Percentiles rank a stretch among this genome's conserved stretches.
These are phyloP conservation scores for Aureobasidium sp. DNA, from an alignment of 2,329 filamentous ascomycete genomes.

Conservation along the genomic window DNA sequence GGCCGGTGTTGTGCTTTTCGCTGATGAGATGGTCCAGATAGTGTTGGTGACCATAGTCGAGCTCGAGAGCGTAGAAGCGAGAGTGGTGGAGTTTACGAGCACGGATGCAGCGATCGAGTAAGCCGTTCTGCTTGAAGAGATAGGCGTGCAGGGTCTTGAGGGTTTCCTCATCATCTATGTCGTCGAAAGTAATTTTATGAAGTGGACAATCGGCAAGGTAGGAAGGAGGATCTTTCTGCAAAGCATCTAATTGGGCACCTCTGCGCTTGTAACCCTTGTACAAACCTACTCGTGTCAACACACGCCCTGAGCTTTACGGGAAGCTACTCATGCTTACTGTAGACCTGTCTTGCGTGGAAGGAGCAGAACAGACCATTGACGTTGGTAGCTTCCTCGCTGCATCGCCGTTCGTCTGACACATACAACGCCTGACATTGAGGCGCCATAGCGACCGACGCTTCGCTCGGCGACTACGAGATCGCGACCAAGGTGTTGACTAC, in stretches of 20 bases:
- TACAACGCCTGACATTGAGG: constrained; percentile 25
- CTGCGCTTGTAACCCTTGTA: constrained; percentile 46
- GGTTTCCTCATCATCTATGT: constrained; percentile 31
- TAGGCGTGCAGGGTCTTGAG: constrained; percentile 36
- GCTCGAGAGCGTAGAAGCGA: constrained; percentile 37
- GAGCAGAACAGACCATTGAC: constrained; percentile 37
- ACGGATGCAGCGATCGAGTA: constrained; percentile 36
- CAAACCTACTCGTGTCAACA: constrained; percentile 26
- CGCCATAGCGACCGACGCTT: not conserved
- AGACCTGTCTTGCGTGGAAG: constrained; percentile 37
- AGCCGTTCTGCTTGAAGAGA: constrained; percentile 32
- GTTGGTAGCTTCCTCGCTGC: constrained; percentile 32
- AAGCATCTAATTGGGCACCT: constrained; percentile 38
- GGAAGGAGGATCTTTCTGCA: constrained; percentile 29
- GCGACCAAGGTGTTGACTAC: too few species aligned
- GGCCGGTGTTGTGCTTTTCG: constrained; percentile 32
- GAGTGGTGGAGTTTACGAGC: constrained; percentile 37
- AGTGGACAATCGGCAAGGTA: constrained; percentile 34
- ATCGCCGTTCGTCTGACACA: constrained; percentile 32
- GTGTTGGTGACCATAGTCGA: constrained; percentile 39
- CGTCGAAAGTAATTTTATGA: constrained; percentile 34
- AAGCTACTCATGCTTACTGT: constrained; percentile 17
- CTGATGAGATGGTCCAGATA: constrained; percentile 34
- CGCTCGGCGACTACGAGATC: too few species aligned
- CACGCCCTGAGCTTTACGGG: not conserved